Base-by-base conservation (phyloP, 352 stramenopile species). In the Phytophthora kernoviae region DNA sequence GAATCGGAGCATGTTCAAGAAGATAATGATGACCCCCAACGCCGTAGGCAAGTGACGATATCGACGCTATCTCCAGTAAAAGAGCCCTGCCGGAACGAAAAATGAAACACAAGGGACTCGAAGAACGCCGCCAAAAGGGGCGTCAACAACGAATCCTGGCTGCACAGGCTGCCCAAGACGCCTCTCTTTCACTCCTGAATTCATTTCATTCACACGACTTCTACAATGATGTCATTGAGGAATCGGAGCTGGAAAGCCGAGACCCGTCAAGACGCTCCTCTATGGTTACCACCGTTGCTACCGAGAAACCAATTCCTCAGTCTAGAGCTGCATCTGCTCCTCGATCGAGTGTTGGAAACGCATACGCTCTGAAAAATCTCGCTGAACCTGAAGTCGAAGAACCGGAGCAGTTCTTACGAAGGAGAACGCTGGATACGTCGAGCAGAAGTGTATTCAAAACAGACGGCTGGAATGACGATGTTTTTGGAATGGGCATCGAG, bases 361-460 rank as follows among this genome's bases (percentile, higher is more conserved):
- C 64, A 0, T 76, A 70, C 10, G 48, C 34, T 4, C 41, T 76
- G 17, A 60, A 55, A 24, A 67, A 63, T 17, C 56, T 62, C 8
- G 20, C 15, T 17, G 45, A 41, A 11, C 53, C 10, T 5, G 58
- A 40, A 12, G 50, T 12, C 21, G 27, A 27, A 0, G 81, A 91
- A 40, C 64, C 65, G 0, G 81, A 91, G 43, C 75, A 86, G 47
- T 91, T 91, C 50, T 49, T 91, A 22, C 73, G 81, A 5, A 71
- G 64, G 15, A 60, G 71, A 18, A 78, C 65, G 0, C 40, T 68
- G 4, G 24, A 63, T 7, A 34, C 42, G 8, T 54, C 49, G 0
- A 58, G 77, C 18, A 71, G 65, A 7, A 81, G 66, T 12, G 77
- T 89, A 0, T 59, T 91, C 24, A 84, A 74, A 20, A 41, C 42